Conservation (phyloP, 768 basidiomycete genomes). For the Boletus coccyginus region DNA sequence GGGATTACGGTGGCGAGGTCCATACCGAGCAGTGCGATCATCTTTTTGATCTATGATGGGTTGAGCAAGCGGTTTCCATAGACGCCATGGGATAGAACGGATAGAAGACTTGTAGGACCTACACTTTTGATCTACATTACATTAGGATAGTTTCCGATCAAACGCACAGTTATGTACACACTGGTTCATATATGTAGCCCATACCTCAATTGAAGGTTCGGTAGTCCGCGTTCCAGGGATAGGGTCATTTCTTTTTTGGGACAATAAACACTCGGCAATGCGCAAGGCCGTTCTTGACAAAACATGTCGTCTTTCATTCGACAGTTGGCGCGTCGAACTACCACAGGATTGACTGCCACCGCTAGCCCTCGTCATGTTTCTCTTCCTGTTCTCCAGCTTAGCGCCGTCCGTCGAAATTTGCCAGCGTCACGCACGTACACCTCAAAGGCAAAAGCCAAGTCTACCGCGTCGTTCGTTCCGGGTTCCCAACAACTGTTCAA, state of each 20-base stretch:
- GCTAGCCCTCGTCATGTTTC: background rate
- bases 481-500: conserved; percentile 63
- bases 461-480: conserved; percentile 62
- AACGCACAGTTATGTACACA: background rate
- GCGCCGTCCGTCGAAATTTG: background rate
- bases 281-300: background rate
- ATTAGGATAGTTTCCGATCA: background rate
- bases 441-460: conserved; percentile 35
- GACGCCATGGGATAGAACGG: background rate
- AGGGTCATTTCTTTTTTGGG: conserved; percentile 3
- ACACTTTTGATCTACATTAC: background rate
- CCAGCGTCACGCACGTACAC: conserved; percentile 23
- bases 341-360: background rate
- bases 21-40: conserved; percentile 87
- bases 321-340: conserved; percentile 5
- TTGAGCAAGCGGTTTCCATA: conserved; percentile 53
- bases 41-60: conserved; percentile 90
- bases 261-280: background rate
- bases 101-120: background rate
- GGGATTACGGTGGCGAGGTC: conserved; percentile 85
- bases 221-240: no score
- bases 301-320: conserved; percentile 10
- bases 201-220: no score
- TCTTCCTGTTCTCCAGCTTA: background rate
- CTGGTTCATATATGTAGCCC: no score